Base-by-base conservation (phyloP, 306 rosid genomes). In the Astragalus membranaceus region DNA sequence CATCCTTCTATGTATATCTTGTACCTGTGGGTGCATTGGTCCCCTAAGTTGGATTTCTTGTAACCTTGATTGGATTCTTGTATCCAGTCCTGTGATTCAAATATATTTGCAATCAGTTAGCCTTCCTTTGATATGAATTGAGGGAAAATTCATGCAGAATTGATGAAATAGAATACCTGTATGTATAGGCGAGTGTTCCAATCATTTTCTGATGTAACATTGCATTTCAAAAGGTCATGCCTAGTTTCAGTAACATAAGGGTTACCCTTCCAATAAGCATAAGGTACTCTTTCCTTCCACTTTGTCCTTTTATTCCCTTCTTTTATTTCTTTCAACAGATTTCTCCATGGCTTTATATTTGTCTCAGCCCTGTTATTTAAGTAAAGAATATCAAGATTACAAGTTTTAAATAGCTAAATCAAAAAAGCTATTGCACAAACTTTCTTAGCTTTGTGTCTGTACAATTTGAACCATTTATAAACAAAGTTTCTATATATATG, bases 241-340 rank as follows among this genome's bases (percentile, higher is more conserved):
- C 98, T 78, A 3, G 86, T 81, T 41, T 79, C 37, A 44, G 89
- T 80, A 29, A 93, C 98, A 47, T 4, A 0, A 35, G 96, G 97
- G 79, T 93, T 93, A 6, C 98, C 97, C 79, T 54, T 93, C 97
- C 97, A 90, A 64, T 87, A 87, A 23, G 97, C 98, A 15, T 83
- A 93, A 1, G 97, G 92, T 11, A 73, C 82, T 67, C 96, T 93
- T 1, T 93, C 96, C 70, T 81, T 35, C 93, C 97, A 93, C 15
- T 78, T 79, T 15, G 39, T 88, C 70, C 60, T 85, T 54, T 66
- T 82, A 75, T 88, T 93, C 20, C 98, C 96, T 74, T 88, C 83
- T 71, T 84, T 84, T 13, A 93, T 84, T 4, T 75, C 89, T 61
- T 63, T 60, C 30, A 90, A 29, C 1, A 78, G 32, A 6, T 51